Base-by-base conservation (phyloP, 1,284 basidiomycete species). In the Cutaneotrichosporon spelunceum region DNA sequence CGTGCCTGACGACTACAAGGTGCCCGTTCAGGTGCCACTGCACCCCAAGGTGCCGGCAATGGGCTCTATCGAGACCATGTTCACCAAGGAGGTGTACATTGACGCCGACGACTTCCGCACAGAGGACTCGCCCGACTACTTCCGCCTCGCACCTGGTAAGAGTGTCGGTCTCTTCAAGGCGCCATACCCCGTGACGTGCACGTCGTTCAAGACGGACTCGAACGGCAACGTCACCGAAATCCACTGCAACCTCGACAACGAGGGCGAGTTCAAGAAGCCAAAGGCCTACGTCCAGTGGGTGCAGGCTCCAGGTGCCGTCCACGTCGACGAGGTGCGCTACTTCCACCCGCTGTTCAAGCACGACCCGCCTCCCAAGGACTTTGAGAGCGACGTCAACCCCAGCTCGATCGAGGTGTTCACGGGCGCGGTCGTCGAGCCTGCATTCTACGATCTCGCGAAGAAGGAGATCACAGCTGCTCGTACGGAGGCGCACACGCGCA, bases 231-330 rank as follows among this genome's bases (percentile, higher is more conserved):
- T 95, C 10, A 83, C 82, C 4, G 92, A 95, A 79, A 84, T 99
- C 53, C 77, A 88, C 57, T 91, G 88, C 75, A 84, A 83, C 42
- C 81, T 93, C 30, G 93, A 97, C 77, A 85, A 91, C 67, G 84
- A 83, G 11, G 75, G 74, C 19, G 55, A 56, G 45, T 77, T 82
- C 30, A 88, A 86, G 78, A 98, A 97, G 77, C 89, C 93, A 33
- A 96, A 97, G 78, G 88, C 93, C 16, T 99, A 88, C 81, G 93
- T 99, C 73, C 96, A 99, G 76, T 99, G 96, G 96, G 91, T 99
- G 52, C 93, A 91, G 48, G 88, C 91, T 68, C 89, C 94, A 71
- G 82, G 85, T 13, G 81, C 87, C 7, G 88, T 98, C 47, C 80
- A 81, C 54, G 83, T 99, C 66, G 87, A 93, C 75, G 93, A 99